These are phyloP conservation scores for Nothopassalora personata DNA, from an alignment of 2,329 filamentous ascomycete species.

Conservation along the genomic window DNA sequence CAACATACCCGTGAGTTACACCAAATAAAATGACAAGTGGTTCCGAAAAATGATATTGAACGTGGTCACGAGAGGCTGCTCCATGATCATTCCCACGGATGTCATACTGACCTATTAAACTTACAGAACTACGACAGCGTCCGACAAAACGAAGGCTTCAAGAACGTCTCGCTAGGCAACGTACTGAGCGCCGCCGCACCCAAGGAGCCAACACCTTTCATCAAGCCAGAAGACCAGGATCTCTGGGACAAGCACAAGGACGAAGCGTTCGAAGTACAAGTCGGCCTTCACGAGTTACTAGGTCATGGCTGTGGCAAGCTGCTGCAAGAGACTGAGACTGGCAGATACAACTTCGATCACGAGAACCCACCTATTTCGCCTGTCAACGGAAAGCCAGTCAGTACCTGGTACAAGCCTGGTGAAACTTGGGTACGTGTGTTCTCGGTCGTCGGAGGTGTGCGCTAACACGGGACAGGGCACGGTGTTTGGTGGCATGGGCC, in stretches of 20 bases:
- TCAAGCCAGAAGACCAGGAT: slow-evolving; percentile 69
- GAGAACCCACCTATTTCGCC: slow-evolving; percentile 77
- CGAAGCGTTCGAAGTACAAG: slow-evolving; percentile 87
- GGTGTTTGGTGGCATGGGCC: slow-evolving; percentile 80
- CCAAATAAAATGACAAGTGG: too few species aligned
- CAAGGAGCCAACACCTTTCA: slow-evolving; percentile 83
- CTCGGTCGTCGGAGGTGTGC: too few species aligned
- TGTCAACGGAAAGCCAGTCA: slow-evolving; percentile 68
- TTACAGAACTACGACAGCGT: slow-evolving; percentile 67
- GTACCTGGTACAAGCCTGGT: slow-evolving; percentile 87
- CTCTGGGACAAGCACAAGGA: slow-evolving; percentile 80
- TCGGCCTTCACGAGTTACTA: slow-evolving; percentile 84
- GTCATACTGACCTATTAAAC: slow-evolving; percentile 13
- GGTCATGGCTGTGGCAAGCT: slow-evolving; percentile 95
- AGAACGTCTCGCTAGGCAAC: slow-evolving; percentile 90
- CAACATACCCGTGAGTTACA: background rate
- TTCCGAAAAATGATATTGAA: too few species aligned
- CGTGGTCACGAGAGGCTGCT: too few species aligned
- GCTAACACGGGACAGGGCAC: slow-evolving; percentile 47
- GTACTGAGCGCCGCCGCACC: slow-evolving; percentile 86
- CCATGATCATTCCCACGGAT: background rate
- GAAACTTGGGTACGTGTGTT: slow-evolving; percentile 64
- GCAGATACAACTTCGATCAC: slow-evolving; percentile 82
- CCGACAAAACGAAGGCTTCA: slow-evolving; percentile 75
- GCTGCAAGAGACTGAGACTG: slow-evolving; percentile 78